Evolutionary conservation across 2,329 filamentous ascomycete species (phyloP).

Genomic region (Talaromyces sp.): DNA sequence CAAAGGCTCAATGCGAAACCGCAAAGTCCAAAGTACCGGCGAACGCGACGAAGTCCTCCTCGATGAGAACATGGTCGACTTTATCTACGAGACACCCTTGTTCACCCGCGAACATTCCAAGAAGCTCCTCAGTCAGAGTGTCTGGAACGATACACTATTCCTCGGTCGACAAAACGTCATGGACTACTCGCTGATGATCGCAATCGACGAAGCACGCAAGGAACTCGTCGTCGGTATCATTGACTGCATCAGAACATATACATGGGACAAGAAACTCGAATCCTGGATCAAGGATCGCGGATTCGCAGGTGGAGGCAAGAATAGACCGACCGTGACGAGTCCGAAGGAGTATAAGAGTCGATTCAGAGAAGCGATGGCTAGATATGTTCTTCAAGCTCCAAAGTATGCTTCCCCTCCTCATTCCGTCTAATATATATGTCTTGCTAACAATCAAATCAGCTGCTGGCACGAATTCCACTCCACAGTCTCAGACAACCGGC

Average conservation of each 20-base stretch:
- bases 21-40: conserved; percentile 92
- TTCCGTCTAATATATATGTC: background rate
- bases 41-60: conserved; percentile 94
- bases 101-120: conserved; percentile 96
- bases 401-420: conserved; percentile 36
- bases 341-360: conserved; percentile 97
- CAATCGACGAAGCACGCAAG: conserved; percentile 83
- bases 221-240: conserved; percentile 97
- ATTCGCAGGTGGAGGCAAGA: conserved; percentile 74
- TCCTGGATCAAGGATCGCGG: conserved; percentile 98
- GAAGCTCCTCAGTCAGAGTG: conserved; percentile 83
- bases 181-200: conserved; percentile 99
- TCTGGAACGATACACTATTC: conserved; percentile 98
- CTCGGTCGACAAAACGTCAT: conserved; percentile 94
- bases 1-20: conserved; percentile 97
- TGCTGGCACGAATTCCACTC: conserved; percentile 50
- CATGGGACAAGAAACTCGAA: conserved; percentile 99
- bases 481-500: conserved; percentile 32
- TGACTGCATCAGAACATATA: conserved; percentile 97
- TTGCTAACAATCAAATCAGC: conserved; percentile 27
- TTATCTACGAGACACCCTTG: conserved; percentile 94
- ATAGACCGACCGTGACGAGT: conserved; percentile 89
- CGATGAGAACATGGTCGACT: conserved; percentile 98
- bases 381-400: conserved; percentile 62
- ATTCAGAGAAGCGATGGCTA: conserved; percentile 94